These are phyloP conservation scores for Globisporangium okanoganense DNA, from an alignment of 352 stramenopile species.

Conservation along the genomic window DNA sequence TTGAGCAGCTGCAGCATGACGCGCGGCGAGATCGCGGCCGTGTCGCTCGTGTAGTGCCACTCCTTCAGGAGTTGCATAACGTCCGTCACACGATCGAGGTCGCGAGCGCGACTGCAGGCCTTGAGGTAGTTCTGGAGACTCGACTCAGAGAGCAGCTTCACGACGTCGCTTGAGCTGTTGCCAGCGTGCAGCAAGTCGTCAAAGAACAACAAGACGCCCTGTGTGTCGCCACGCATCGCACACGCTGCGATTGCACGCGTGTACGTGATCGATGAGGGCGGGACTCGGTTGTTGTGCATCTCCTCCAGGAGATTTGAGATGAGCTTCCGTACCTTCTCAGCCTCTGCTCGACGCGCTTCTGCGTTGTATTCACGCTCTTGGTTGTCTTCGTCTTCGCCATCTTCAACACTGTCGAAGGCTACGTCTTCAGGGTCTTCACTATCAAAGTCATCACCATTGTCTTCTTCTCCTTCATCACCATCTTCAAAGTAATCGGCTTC, in stretches of 20 bases:
- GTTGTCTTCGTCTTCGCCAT: not conserved
- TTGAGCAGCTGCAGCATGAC: constrained; percentile 44
- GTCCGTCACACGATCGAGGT: constrained; percentile 33
- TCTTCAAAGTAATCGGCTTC: constrained; percentile 17
- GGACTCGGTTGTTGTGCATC: constrained; percentile 22
- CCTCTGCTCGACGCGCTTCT: not conserved
- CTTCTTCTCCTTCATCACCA: constrained; percentile 12
- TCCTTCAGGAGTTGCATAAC: constrained; percentile 30
- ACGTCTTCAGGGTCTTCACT: not conserved
- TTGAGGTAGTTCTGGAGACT: constrained; percentile 39
- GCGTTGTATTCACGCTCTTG: not conserved
- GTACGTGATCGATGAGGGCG: constrained; percentile 22
- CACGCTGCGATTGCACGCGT: constrained; percentile 35
- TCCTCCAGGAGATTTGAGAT: constrained; percentile 28
- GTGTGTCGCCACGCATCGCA: constrained; percentile 31
- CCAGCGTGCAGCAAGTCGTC: constrained; percentile 15
- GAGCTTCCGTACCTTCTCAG: constrained; percentile 1
- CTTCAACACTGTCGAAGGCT: not conserved
- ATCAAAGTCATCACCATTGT: constrained; percentile 6
- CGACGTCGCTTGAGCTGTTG: constrained; percentile 1
- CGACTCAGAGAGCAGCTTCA: constrained; percentile 24
- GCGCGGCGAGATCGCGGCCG: constrained; percentile 15
- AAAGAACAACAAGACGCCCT: constrained; percentile 35
- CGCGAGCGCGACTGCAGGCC: constrained; percentile 25
- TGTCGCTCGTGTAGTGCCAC: constrained; percentile 23